phyloP scores from a whole-genome alignment of 768 basidiomycete genomes.

The Lactifluus pinguis region DNA sequence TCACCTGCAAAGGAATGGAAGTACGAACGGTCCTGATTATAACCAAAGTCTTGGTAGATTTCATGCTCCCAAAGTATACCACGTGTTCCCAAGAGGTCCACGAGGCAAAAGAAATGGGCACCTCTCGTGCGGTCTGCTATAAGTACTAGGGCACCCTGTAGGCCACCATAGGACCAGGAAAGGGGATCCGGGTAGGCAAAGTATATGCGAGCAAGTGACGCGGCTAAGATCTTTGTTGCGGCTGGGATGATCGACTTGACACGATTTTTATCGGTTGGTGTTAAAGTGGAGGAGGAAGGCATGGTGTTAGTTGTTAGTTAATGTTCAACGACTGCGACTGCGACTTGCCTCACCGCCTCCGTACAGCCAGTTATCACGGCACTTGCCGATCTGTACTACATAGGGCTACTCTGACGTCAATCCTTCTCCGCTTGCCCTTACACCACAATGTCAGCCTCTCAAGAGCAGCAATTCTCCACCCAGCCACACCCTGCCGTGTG shows the following conservation, averaged over 20 bases:
- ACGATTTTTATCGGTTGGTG: constrained; percentile 65
- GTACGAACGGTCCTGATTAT: constrained; percentile 76
- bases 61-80: constrained; percentile 94
- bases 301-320: constrained; percentile 29
- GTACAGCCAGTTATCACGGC: neutral
- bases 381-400: neutral
- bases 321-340: neutral
- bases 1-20: constrained; percentile 92
- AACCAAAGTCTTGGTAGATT: constrained; percentile 73
- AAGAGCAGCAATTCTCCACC: constrained; percentile 35
- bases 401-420: neutral
- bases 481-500: constrained; percentile 21
- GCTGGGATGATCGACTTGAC: constrained; percentile 55
- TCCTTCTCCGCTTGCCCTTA: too few species aligned
- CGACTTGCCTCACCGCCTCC: neutral
- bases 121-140: constrained; percentile 50
- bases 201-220: constrained; percentile 84
- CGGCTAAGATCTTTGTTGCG: constrained; percentile 61
- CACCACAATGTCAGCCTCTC: neutral
- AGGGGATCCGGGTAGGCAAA: constrained; percentile 71
- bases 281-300: constrained; percentile 66
- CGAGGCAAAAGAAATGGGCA: constrained; percentile 59
- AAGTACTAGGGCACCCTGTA: constrained; percentile 80
- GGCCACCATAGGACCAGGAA: constrained; percentile 80
- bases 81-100: constrained; percentile 76